Evolutionary conservation across 495 filamentous ascomycete genomes (phyloP).

Genomic region (Penicillium ochrochloron): DNA sequence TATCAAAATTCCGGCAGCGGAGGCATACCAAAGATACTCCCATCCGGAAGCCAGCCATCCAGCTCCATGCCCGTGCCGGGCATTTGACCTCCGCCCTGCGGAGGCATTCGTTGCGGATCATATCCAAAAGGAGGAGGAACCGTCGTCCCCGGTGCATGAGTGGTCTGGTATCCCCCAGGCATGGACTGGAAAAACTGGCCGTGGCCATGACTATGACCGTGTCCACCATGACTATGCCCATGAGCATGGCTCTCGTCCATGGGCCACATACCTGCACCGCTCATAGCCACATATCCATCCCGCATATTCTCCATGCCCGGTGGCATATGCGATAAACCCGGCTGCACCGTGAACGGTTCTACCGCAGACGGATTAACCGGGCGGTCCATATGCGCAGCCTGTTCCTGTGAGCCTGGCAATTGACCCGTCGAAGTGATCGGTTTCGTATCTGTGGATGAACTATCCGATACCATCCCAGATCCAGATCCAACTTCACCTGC

Average conservation of each 20-base stretch:
- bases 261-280: conserved; percentile 29
- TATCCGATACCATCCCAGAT: conserved; percentile 12
- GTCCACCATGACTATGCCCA: not conserved
- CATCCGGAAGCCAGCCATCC: conserved; percentile 45
- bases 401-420: conserved; percentile 19
- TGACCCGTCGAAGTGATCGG: conserved; percentile 14
- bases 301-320: conserved; percentile 26
- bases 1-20: conserved; percentile 41
- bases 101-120: conserved; percentile 32
- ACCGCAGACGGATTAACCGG: conserved; percentile 11
- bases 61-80: conserved; percentile 39
- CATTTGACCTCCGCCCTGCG: conserved; percentile 19
- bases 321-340: conserved; percentile 23
- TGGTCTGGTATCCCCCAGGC: conserved; percentile 23
- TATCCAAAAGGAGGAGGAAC: conserved; percentile 36
- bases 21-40: conserved; percentile 41
- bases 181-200: conserved; percentile 27
- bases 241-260: conserved; percentile 32
- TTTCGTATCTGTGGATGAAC: conserved; percentile 17
- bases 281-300: conserved; percentile 32
- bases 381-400: conserved; percentile 15
- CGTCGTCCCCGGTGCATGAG: conserved; percentile 17
- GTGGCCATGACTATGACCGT: conserved; percentile 18
- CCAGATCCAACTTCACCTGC: not conserved
- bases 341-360: conserved; percentile 23